Evolutionary conservation across 2,329 filamentous ascomycete species (phyloP), one percentile per base, ranked within the genome.

Genomic region (Pezicula radicicola): DNA sequence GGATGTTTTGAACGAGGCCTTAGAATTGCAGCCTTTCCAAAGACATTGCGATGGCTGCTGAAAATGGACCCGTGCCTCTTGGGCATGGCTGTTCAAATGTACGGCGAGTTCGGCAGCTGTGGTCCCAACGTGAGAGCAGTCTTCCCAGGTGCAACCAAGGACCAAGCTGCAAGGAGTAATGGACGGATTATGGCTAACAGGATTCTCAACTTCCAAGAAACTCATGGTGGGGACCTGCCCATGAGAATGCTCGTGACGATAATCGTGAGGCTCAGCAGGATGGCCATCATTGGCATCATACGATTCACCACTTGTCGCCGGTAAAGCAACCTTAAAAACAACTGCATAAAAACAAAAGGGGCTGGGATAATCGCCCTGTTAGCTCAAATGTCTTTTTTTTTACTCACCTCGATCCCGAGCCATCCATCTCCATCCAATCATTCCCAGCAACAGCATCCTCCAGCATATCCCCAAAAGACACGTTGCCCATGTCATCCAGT

Each of bases 261-360:
- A 21, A 5, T 21, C 21, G 5, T 21, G 21, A 5, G 21, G 21
- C 21, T 21, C 21, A 3, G 21, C 21, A 21, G 3, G 21, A 5
- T n/a, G n/a, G n/a, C n/a, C 21, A 21, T 21, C 21, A 21, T 21
- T 21, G 21, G 21, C 28, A 27, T 8, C 8, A 18, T 25, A 15
- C 36, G 33, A 27, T 16, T 18, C 12, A 27, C 3, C 25, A 21
- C 7, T 28, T 50, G 28, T 48, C 59, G 18, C 50, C 64, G 15
- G 63, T 62, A 48, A 58, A 61, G 47, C 58, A 56, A 60, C 52
- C n/a, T n/a, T n/a, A n/a, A n/a, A n/a, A n/a, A n/a, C n/a, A n/a
- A n/a, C n/a, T n/a, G n/a, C n/a, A n/a, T n/a, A n/a, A n/a, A n/a
- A n/a, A n/a, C n/a, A n/a, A n/a, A n/a, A n/a, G n/a, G 64, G 25